phyloP scores from a whole-genome alignment of 140 eudicot genomes.

The Ambrosia hybrid region DNA sequence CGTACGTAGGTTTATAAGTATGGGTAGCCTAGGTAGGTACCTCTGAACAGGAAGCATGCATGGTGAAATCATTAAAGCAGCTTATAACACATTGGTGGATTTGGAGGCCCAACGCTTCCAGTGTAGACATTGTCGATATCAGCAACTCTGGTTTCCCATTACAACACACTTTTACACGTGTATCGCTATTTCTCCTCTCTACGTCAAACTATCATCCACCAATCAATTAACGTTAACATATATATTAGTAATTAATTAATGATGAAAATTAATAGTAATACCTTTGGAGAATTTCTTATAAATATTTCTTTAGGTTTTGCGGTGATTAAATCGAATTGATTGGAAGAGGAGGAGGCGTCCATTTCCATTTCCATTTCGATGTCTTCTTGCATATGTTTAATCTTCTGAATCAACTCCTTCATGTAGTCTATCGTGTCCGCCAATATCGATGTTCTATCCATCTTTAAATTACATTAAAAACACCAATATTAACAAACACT shows the following conservation, averaged over 20 bases:
- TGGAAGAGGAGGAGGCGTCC: neutral
- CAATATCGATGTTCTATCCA: constrained; percentile 90
- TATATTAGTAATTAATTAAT: constrained; percentile 72
- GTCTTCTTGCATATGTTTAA: constrained; percentile 55
- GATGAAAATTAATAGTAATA: constrained; percentile 2
- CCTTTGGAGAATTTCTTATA: constrained; percentile 84
- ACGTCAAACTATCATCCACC: too few species aligned
- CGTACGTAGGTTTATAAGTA: too few species aligned
- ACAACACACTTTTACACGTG: constrained; percentile 58
- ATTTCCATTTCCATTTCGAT: neutral
- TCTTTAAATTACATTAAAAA: constrained; percentile 34
- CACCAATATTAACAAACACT: too few species aligned
- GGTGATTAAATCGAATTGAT: constrained; percentile 28
- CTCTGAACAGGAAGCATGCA: constrained; percentile 78
- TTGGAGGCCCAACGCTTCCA: constrained; percentile 78
- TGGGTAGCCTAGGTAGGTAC: constrained; percentile 22
- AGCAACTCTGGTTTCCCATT: constrained; percentile 63
- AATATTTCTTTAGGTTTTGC: constrained; percentile 50
- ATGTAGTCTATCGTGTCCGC: constrained; percentile 93
- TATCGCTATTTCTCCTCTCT: constrained; percentile 41
- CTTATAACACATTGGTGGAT: constrained; percentile 81
- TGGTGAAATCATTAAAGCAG: constrained; percentile 66
- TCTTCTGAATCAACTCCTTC: constrained; percentile 70
- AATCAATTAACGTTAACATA: constrained; percentile 17
- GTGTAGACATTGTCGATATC: constrained; percentile 64